A percentile compares a stretch with the other conserved stretches of the same genome.
These are phyloP conservation scores for Scedosporium dehoogii DNA, from an alignment of 2,329 filamentous ascomycete species.

Conservation along the genomic window DNA sequence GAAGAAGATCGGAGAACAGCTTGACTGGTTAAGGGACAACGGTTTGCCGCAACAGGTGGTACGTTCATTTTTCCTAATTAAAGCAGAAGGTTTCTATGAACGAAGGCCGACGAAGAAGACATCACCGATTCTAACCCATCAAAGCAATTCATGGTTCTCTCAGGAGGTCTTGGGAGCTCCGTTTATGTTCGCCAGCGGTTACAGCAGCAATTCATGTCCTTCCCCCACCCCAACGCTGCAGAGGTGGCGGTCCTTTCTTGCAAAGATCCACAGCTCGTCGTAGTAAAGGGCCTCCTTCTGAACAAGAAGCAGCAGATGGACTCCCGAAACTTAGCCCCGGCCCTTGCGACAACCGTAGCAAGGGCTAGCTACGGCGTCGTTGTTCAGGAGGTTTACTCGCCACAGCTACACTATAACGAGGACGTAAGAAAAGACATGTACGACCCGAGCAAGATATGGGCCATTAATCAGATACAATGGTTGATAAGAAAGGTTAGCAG, in stretches of 20 bases:
- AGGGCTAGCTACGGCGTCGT: slow-evolving; percentile 33
- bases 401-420: slow-evolving; percentile 24
- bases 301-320: slow-evolving; percentile 39
- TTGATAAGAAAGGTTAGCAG: slow-evolving; percentile 25
- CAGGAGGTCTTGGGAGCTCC: slow-evolving; percentile 34
- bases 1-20: slow-evolving; percentile 26
- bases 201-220: slow-evolving; percentile 23
- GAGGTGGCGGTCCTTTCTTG: slow-evolving; percentile 29
- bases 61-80: slow-evolving; percentile 8
- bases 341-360: slow-evolving; percentile 31
- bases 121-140: neutral
- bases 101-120: neutral
- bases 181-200: slow-evolving; percentile 33
- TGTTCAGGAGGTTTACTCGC: slow-evolving; percentile 25
- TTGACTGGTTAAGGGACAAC: slow-evolving; percentile 26
- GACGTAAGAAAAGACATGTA: slow-evolving; percentile 23
- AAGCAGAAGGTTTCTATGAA: neutral
- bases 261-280: slow-evolving; percentile 43
- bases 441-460: slow-evolving; percentile 25
- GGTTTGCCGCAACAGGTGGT: slow-evolving; percentile 24
- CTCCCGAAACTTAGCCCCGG: slow-evolving; percentile 23
- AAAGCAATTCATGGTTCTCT: slow-evolving; percentile 32
- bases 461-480: slow-evolving; percentile 31
- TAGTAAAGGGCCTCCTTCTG: slow-evolving; percentile 41
- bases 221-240: slow-evolving; percentile 24